A percentile compares a stretch with the other conserved stretches of the same genome.
Conservation (phyloP, 805 yeast species). For the Kodamaea leandrae region DNA sequence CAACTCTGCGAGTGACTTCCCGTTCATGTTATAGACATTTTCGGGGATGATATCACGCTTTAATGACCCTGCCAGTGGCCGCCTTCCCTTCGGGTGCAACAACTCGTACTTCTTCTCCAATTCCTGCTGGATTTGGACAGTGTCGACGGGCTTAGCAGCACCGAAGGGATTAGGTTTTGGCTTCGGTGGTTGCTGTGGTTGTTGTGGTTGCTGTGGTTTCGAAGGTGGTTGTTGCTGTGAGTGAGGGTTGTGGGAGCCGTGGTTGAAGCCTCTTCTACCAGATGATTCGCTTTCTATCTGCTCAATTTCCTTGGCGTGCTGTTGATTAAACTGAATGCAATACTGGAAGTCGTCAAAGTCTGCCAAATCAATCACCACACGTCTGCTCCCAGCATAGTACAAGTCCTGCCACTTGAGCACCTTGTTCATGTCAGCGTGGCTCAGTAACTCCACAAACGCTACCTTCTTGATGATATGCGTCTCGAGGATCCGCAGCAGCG, state of each 20-base stretch:
- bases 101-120: conserved; percentile 91
- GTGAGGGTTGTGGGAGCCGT: neutral
- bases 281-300: conserved; percentile 30
- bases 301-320: conserved; percentile 30
- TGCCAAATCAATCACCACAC: conserved; percentile 39
- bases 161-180: conserved; percentile 74
- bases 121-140: conserved; percentile 54
- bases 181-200: conserved; percentile 20
- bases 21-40: conserved; percentile 13
- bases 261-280: neutral
- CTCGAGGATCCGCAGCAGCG: conserved; percentile 36
- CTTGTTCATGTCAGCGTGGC: conserved; percentile 51
- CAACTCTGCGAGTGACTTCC: conserved; percentile 39
- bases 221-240: neutral
- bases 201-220: neutral
- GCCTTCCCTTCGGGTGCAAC: conserved; percentile 55
- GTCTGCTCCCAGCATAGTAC: conserved; percentile 41
- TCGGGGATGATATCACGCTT: neutral
- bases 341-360: conserved; percentile 40
- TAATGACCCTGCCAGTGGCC: neutral
- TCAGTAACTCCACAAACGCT: conserved; percentile 59
- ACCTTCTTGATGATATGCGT: conserved; percentile 48
- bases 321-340: conserved; percentile 38
- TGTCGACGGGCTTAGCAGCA: conserved; percentile 81
- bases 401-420: conserved; percentile 65